Evolutionary conservation across 139 green algal species (phyloP).

Genomic region (Volvox africanus): DNA sequence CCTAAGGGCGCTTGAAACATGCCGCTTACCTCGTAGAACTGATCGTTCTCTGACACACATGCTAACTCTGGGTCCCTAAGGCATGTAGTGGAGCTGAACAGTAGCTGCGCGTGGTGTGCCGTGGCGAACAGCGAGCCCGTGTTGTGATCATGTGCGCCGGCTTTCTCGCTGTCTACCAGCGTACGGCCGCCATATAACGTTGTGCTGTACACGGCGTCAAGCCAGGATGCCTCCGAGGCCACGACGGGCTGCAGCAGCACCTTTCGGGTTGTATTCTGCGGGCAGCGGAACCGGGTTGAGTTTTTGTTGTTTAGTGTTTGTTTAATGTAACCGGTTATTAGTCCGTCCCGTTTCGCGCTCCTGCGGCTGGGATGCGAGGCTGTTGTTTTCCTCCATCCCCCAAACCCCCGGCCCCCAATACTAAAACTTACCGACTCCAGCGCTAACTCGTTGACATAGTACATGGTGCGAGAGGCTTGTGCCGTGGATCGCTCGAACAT

Average conservation of each 20-base stretch:
- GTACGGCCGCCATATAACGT: constrained; percentile 38
- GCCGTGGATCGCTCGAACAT: constrained; percentile 38
- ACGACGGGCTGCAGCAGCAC: constrained; percentile 24
- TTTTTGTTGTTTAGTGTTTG: too few species aligned
- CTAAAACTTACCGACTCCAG: constrained; percentile 9
- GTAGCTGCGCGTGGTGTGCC: not conserved
- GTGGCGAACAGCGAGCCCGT: constrained; percentile 33
- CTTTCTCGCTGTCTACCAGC: not conserved
- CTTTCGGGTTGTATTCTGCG: not conserved
- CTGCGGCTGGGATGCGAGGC: not conserved
- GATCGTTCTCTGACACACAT: not conserved
- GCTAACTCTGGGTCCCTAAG: not conserved
- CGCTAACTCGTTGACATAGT: constrained; percentile 39
- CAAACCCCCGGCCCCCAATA: too few species aligned
- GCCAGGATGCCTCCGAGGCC: constrained; percentile 31
- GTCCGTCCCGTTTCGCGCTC: too few species aligned
- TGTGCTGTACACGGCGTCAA: constrained; percentile 43
- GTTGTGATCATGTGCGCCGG: constrained; percentile 16
- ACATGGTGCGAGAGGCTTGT: constrained; percentile 26
- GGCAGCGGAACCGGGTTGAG: not conserved
- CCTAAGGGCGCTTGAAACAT: too few species aligned
- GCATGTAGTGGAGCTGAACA: constrained; percentile 32
- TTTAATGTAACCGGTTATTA: too few species aligned
- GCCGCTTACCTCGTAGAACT: constrained; percentile 36
- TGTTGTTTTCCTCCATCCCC: not conserved